Conservation (phyloP, 331 rosid genomes). For the Acacia concinna region DNA sequence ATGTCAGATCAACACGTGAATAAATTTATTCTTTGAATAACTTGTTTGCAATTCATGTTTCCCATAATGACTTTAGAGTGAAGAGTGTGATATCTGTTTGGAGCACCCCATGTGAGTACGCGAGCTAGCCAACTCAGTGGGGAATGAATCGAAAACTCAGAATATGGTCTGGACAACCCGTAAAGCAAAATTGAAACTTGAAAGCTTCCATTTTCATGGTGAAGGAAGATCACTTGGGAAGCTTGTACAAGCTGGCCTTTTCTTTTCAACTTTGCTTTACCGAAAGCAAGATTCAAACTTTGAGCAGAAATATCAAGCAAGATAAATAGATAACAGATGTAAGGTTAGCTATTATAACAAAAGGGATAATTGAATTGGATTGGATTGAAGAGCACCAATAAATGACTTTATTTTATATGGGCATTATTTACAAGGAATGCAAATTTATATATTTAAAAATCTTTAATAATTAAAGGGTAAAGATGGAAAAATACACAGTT, state of each 20-base stretch:
- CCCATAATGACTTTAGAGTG: neutral
- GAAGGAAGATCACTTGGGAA: neutral
- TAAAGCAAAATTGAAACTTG: slow-evolving; percentile 4
- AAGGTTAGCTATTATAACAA: neutral
- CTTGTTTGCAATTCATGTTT: neutral
- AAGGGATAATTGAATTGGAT: neutral
- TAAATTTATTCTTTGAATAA: slow-evolving; percentile 2
- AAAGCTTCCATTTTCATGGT: neutral
- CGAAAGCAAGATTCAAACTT: neutral
- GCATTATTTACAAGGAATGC: neutral
- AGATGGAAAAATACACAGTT: too few species aligned
- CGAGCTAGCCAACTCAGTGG: neutral
- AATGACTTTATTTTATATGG: neutral
- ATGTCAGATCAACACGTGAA: slow-evolving; percentile 14
- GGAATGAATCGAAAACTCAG: neutral
- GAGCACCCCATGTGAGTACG: neutral
- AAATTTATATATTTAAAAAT: neutral
- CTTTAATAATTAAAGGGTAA: too few species aligned
- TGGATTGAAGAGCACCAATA: neutral
- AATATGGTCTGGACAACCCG: slow-evolving; percentile 16
- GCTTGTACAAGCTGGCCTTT: neutral
- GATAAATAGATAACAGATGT: neutral
- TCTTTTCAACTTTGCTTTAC: neutral
- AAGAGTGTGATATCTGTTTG: neutral
- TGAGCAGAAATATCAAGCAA: neutral